These are phyloP conservation scores for Verticillium alfalfae DNA, from an alignment of 2,329 filamentous ascomycete species.

Conservation along the genomic window DNA sequence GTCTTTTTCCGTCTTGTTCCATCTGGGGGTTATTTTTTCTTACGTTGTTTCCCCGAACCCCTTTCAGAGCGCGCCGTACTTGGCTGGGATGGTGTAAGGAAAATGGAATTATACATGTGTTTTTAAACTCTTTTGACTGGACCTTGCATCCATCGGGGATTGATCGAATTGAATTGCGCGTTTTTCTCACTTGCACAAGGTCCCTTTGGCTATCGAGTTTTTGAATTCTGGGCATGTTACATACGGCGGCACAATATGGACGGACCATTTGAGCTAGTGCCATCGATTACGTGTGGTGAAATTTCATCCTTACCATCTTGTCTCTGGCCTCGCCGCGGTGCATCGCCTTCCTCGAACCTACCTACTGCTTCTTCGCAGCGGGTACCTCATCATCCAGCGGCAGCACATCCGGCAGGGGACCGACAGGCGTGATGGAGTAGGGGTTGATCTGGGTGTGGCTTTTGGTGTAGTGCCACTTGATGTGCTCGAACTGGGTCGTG, in stretches of 20 bases:
- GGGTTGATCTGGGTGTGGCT: conserved; percentile 64
- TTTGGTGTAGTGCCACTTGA: conserved; percentile 70
- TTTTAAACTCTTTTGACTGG: background rate
- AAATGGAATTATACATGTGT: background rate
- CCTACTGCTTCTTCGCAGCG: conserved; percentile 31
- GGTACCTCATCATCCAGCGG: conserved; percentile 71
- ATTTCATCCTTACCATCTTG: too few species aligned
- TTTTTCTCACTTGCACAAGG: background rate
- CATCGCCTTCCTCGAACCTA: too few species aligned
- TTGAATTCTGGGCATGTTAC: too few species aligned
- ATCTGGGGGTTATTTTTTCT: background rate
- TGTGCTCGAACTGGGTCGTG: conserved; percentile 90
- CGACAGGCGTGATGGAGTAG: conserved; percentile 72
- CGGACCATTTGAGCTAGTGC: background rate
- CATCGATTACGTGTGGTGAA: too few species aligned
- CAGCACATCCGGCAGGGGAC: conserved; percentile 78
- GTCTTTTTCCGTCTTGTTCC: background rate
- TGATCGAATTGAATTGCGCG: background rate
- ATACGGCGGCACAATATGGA: too few species aligned
- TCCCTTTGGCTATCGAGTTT: too few species aligned
- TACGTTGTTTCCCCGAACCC: background rate
- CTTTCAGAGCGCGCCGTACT: background rate
- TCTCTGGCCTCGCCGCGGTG: too few species aligned
- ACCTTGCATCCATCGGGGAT: background rate
- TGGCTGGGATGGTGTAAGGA: background rate